Evolutionary conservation across 371 early-diverging fungal genomes (phyloP).

Genomic region (Mortierella sp.): DNA sequence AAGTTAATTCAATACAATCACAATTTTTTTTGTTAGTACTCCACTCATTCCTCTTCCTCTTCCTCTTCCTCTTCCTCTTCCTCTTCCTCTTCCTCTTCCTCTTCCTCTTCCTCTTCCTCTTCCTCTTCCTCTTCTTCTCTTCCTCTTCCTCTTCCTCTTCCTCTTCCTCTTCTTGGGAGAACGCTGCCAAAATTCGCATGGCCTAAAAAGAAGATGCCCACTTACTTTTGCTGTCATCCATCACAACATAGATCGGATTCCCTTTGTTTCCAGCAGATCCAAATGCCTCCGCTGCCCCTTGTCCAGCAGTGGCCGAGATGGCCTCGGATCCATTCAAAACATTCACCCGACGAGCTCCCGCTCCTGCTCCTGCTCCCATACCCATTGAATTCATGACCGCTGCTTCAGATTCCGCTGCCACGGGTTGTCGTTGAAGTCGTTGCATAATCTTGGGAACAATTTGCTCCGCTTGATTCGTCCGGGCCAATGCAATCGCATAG

Average conservation of each 20-base stretch:
- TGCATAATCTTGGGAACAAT: slow-evolving; percentile 72
- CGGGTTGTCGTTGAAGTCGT: slow-evolving; percentile 62
- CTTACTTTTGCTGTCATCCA: slow-evolving; percentile 44
- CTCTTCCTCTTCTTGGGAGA: too few relatives aligned
- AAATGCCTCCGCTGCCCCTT: slow-evolving; percentile 20
- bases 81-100: too few relatives aligned
- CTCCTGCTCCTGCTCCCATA: slow-evolving; percentile 22
- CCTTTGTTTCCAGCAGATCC: slow-evolving; percentile 46
- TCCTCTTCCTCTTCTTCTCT: too few relatives aligned
- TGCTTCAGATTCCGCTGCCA: slow-evolving; percentile 45
- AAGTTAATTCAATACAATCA: not conserved
- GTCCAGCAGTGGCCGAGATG: slow-evolving; percentile 26
- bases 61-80: slow-evolving; percentile 16
- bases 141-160: too few relatives aligned
- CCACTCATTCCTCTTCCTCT: slow-evolving; percentile 27
- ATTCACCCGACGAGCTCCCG: slow-evolving; percentile 31
- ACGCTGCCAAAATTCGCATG: slow-evolving; percentile 39
- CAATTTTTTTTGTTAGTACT: too few relatives aligned
- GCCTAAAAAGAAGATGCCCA: not conserved
- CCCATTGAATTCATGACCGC: slow-evolving; percentile 14
- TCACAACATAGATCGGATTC: slow-evolving; percentile 43
- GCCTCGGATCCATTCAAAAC: slow-evolving; percentile 17
- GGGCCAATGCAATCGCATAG: slow-evolving; percentile 77
- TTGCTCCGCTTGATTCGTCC: slow-evolving; percentile 70
- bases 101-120: too few relatives aligned